A percentile compares a stretch with the other conserved stretches of the same genome.
Evolutionary conservation across 2,329 filamentous ascomycete species (phyloP).

Genomic region (Diaporthe longicolla): DNA sequence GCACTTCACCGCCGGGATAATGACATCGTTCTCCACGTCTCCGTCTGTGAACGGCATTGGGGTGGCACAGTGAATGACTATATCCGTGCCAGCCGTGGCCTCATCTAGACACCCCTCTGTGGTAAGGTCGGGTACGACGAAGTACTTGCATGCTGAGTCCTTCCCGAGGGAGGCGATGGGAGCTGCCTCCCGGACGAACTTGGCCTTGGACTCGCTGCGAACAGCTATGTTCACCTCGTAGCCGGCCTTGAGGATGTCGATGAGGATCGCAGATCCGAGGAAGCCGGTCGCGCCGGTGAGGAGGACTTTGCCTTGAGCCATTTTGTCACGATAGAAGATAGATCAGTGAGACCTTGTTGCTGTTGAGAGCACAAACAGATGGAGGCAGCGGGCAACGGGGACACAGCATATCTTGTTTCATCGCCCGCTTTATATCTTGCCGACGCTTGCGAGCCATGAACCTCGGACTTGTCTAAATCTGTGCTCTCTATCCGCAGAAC

Average conservation of each 20-base stretch:
- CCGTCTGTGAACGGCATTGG: conserved; percentile 27
- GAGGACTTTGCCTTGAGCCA: conserved; percentile 42
- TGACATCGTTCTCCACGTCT: conserved; percentile 42
- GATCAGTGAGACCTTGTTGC: background rate
- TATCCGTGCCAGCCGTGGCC: conserved; percentile 29
- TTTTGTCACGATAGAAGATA: background rate
- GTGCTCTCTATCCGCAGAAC: background rate
- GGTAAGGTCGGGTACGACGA: conserved; percentile 37
- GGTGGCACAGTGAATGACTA: conserved; percentile 37
- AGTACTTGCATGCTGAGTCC: conserved; percentile 38
- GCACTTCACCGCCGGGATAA: conserved; percentile 45
- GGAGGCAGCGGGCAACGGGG: background rate
- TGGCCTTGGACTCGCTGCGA: conserved; percentile 40
- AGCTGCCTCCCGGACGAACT: conserved; percentile 30
- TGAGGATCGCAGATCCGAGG: conserved; percentile 46
- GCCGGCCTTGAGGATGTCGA: conserved; percentile 43
- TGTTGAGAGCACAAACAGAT: background rate
- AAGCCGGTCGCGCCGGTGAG: conserved; percentile 48
- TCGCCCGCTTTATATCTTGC: background rate
- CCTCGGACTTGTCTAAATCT: background rate
- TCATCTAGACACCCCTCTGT: conserved; percentile 35
- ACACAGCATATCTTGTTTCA: background rate
- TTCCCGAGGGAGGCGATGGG: conserved; percentile 33
- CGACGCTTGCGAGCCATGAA: background rate
- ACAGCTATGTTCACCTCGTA: conserved; percentile 39